A percentile compares a stretch with the other conserved stretches of the same genome.
Evolutionary conservation across 495 filamentous ascomycete genomes (phyloP).

Genomic region (Ramalina intermedia): DNA sequence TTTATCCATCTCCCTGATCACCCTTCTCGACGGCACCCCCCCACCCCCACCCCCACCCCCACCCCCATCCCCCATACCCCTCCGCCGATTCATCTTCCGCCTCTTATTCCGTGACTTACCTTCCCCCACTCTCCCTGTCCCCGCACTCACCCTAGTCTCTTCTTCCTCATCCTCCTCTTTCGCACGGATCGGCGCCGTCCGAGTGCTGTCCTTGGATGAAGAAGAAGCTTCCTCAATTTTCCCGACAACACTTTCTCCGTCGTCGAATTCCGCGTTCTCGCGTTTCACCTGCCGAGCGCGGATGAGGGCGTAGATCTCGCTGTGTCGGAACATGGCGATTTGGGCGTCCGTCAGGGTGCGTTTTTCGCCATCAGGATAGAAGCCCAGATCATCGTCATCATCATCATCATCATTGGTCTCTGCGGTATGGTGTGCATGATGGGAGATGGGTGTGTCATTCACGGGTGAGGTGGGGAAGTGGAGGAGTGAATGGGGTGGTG

Average conservation of each 20-base stretch:
- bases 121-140: background rate
- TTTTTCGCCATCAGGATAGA: constrained; percentile 79
- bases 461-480: background rate
- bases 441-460: background rate
- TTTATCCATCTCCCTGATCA: constrained; percentile 11
- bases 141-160: background rate
- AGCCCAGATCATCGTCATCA: constrained; percentile 65
- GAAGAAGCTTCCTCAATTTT: no score
- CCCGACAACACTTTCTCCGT: background rate
- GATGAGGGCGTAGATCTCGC: constrained; percentile 63
- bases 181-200: background rate
- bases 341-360: constrained; percentile 87
- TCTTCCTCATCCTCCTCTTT: no score
- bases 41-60: background rate
- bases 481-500: background rate
- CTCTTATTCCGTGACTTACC: background rate
- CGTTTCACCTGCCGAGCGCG: constrained; percentile 31
- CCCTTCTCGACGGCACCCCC: constrained; percentile 1
- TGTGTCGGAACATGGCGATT: constrained; percentile 80
- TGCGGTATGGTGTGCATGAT: background rate
- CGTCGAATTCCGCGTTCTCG: constrained; percentile 17
- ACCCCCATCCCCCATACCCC: background rate
- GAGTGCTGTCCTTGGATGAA: background rate
- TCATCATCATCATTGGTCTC: constrained; percentile 27
- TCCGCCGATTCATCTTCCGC: background rate